Evolutionary conservation across 2,329 filamentous ascomycete species (phyloP).

Genomic region (Aspergillus texensis): DNA sequence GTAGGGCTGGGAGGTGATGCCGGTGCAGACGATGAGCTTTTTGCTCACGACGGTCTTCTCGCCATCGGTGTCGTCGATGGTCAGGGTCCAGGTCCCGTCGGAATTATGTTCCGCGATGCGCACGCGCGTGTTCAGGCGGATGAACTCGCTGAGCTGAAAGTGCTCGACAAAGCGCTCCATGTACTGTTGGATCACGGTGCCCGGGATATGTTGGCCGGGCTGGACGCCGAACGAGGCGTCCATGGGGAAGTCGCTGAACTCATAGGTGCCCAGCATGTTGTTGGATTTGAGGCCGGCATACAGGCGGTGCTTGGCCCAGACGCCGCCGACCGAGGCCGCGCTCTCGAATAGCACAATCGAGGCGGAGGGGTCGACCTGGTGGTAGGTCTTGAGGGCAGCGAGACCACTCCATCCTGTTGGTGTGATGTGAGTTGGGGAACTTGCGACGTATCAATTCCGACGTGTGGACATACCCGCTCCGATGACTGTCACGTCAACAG

Average conservation of each 20-base stretch:
- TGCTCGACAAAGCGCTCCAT: slow-evolving; percentile 58
- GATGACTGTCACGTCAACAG: slow-evolving; percentile 33
- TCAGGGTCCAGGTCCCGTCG: slow-evolving; percentile 41
- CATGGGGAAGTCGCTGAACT: slow-evolving; percentile 76
- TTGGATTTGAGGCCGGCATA: slow-evolving; percentile 72
- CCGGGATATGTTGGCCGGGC: slow-evolving; percentile 62
- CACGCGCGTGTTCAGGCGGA: slow-evolving; percentile 57
- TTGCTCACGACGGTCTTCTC: slow-evolving; percentile 29
- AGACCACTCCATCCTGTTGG: slow-evolving; percentile 58
- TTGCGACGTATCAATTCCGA: background rate
- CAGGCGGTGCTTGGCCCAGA: slow-evolving; percentile 68
- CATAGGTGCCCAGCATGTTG: slow-evolving; percentile 72
- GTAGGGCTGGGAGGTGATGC: slow-evolving; percentile 60
- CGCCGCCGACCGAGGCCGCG: slow-evolving; percentile 63
- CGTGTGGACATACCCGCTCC: slow-evolving; percentile 24
- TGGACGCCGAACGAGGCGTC: slow-evolving; percentile 54
- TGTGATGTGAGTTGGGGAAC: background rate
- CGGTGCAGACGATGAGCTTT: slow-evolving; percentile 65
- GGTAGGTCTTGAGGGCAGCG: slow-evolving; percentile 63
- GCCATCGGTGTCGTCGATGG: slow-evolving; percentile 25
- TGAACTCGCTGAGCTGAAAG: slow-evolving; percentile 52
- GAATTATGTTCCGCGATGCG: slow-evolving; percentile 48
- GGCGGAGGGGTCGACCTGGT: slow-evolving; percentile 59
- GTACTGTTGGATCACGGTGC: slow-evolving; percentile 59
- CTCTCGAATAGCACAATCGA: slow-evolving; percentile 62